These are phyloP conservation scores for Tympanopsis confertula DNA, from an alignment of 2,329 filamentous ascomycete genomes.

Conservation along the genomic window DNA sequence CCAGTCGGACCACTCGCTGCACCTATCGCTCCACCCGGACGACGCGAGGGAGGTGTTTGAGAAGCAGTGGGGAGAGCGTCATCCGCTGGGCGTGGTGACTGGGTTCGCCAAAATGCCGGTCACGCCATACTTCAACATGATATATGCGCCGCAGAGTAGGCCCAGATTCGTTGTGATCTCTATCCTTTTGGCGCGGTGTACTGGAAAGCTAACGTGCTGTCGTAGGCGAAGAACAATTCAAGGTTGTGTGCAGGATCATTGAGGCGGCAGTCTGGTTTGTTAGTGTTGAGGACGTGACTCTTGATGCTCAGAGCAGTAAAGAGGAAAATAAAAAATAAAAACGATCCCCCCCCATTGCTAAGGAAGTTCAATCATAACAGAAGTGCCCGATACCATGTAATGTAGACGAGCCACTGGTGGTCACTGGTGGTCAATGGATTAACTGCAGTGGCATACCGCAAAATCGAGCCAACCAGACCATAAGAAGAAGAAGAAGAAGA, in stretches of 20 bases:
- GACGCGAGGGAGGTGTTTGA: constrained; percentile 63
- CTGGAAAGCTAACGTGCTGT: constrained; percentile 2
- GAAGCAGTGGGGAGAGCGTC: constrained; percentile 68
- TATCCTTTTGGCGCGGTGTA: constrained; percentile 1
- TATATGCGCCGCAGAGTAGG: constrained; percentile 64
- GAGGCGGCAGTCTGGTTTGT: constrained; percentile 64
- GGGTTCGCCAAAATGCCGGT: constrained; percentile 59
- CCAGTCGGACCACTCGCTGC: constrained; percentile 63
- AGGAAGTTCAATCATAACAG: background rate
- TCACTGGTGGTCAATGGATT: too few species aligned
- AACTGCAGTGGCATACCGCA: too few species aligned
- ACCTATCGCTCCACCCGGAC: constrained; percentile 68
- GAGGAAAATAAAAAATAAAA: background rate
- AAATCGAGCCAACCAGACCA: too few species aligned
- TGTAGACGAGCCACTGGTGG: too few species aligned
- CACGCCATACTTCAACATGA: constrained; percentile 65
- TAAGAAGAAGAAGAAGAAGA: too few species aligned
- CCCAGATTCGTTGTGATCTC: constrained; percentile 3
- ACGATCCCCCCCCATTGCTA: background rate
- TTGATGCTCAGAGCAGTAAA: too few species aligned
- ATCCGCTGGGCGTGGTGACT: constrained; percentile 54
- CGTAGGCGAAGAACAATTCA: constrained; percentile 51
- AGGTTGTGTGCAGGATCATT: constrained; percentile 57
- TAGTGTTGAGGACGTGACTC: constrained; percentile 29
- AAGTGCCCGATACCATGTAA: too few species aligned